Evolutionary conservation across 2,329 filamentous ascomycete genomes (phyloP).

Genomic region (Juglanconis sp.): DNA sequence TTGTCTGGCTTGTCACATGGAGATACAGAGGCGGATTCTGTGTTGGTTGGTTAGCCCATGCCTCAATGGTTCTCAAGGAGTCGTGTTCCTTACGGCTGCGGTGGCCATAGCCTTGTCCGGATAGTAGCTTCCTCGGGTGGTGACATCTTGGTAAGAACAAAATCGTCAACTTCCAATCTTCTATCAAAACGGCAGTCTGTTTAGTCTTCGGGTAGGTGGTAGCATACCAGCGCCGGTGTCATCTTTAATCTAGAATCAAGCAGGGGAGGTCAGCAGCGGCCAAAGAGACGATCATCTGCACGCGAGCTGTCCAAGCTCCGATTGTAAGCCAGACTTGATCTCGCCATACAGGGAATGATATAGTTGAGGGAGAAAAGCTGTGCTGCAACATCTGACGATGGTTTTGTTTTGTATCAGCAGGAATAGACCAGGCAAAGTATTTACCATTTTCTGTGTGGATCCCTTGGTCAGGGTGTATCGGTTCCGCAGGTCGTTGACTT

Average conservation of each 20-base stretch:
- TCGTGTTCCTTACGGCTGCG: constrained; percentile 65
- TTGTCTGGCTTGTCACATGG: constrained; percentile 89
- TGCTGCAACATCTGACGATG: constrained; percentile 27
- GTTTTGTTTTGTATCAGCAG: constrained; percentile 59
- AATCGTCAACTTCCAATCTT: constrained; percentile 58
- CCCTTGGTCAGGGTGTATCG: constrained; percentile 96
- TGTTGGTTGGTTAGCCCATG: neutral
- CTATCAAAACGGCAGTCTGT: constrained; percentile 19
- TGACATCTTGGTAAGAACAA: constrained; percentile 81
- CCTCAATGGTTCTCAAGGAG: neutral
- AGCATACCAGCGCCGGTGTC: constrained; percentile 99
- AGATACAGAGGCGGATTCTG: constrained; percentile 93
- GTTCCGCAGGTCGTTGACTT: constrained; percentile 96
- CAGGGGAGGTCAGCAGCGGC: constrained; percentile 89
- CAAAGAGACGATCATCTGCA: constrained; percentile 63
- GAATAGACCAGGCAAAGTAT: constrained; percentile 63
- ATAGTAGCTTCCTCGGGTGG: constrained; percentile 92
- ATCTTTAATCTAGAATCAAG: constrained; percentile 97
- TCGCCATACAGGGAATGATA: constrained; percentile 38
- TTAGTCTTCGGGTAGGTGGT: constrained; percentile 44
- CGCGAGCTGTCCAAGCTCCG: constrained; percentile 61
- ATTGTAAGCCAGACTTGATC: constrained; percentile 66
- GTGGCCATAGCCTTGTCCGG: constrained; percentile 98
- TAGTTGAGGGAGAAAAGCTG: constrained; percentile 20
- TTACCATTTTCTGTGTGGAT: constrained; percentile 99